Evolutionary conservation across 495 filamentous ascomycete species (phyloP), one percentile per base, ranked within the genome.

Genomic region (Jackrogersella minutella): DNA sequence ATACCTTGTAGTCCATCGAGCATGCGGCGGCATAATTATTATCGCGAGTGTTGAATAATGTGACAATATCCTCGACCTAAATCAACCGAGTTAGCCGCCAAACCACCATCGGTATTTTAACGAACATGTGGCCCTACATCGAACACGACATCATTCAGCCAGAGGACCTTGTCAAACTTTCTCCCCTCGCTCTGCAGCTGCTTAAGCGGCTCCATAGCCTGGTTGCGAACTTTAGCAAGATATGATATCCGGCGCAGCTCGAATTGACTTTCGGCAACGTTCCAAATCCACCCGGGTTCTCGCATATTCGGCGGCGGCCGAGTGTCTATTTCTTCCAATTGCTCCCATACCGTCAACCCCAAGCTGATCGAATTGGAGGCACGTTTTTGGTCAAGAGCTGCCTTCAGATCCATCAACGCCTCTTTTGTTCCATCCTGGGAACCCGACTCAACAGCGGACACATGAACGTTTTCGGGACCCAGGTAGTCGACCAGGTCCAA

Each of bases 1-100:
- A 86, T 28, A 84, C 83, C 52, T 76, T 78, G 69, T 92, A 95
- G 71, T 97, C 93, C 60, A 96, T 77, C 0, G 90, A 85, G 75
- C 93, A 97, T 13, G 90, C 91, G 0, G 93, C 91, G 3, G 89
- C 91, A 64, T 94, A 97, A 26, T 85, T 69, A 22, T 90, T 90
- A 21, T 86, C 76, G 55, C 89, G 87, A 14, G 93, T 97, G 44
- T 83, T 76, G 13, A 97, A 82, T n/a, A 97, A 79, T 4, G 79
- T 84, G 14, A 87, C 72, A 3, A 94, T 80, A 73, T 95, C 91
- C 41, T 86, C 80, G 10, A 80, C 79, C 87, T 87, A 62, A 11
- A 28, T 52, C 7, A 26, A n/a, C 62, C 58, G 44, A 58, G 55
- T 64, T 36, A 58, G 50, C 24, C 4, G 17, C 53, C 16, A 22